Evolutionary conservation across 2,329 filamentous ascomycete species (phyloP).

Genomic region (Ascochyta fabae): DNA sequence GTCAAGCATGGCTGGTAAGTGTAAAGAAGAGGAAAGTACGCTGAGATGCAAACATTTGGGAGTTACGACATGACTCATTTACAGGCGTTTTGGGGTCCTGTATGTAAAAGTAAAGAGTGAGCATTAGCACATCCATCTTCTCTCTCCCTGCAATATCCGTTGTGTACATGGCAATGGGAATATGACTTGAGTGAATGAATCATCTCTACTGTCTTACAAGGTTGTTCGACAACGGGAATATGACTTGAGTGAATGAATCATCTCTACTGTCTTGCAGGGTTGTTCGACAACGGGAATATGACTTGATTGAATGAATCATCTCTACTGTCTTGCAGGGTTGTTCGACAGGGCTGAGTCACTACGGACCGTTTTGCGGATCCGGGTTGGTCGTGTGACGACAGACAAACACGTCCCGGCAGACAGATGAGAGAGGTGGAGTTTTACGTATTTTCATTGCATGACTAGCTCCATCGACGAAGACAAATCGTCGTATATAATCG

Average conservation of each 20-base stretch:
- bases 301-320: too few relatives aligned
- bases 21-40: too few relatives aligned
- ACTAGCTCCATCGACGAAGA: not conserved
- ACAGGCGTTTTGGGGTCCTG: slow-evolving; percentile 9
- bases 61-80: slow-evolving; percentile 1
- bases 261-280: too few relatives aligned
- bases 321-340: too few relatives aligned
- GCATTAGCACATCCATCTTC: slow-evolving; percentile 4
- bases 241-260: too few relatives aligned
- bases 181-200: too few relatives aligned
- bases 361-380: too few relatives aligned
- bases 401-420: not conserved
- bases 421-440: not conserved
- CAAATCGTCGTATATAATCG: not conserved
- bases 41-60: not conserved
- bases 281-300: too few relatives aligned
- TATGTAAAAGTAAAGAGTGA: slow-evolving; percentile 8
- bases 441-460: slow-evolving; percentile 9
- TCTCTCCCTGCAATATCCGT: slow-evolving; percentile 2
- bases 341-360: too few relatives aligned
- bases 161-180: not conserved
- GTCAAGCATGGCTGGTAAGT: too few relatives aligned
- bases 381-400: not conserved
- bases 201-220: too few relatives aligned
- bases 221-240: too few relatives aligned